Base-by-base conservation (phyloP, 1,284 basidiomycete genomes). In the Phlebopus sp. region DNA sequence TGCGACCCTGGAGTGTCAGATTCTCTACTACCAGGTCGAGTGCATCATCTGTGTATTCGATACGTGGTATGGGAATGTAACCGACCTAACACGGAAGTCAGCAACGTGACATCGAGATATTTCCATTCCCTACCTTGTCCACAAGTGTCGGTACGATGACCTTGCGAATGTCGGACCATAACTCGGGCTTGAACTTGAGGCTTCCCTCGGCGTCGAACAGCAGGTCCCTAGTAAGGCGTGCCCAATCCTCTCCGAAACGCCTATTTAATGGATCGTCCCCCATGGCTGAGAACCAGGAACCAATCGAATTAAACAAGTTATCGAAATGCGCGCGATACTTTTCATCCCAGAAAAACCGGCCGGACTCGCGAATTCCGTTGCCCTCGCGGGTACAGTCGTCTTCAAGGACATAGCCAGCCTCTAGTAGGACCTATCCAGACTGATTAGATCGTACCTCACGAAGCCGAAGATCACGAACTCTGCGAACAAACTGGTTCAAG, bases 1-100 rank as follows among this genome's bases (percentile, higher is more conserved):
- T 91, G 50, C 84, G 81, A 23, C 90, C 89, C 52, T 92, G 88
- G 15, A 97, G 77, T 4, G 91, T 86, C 27, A 97, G 78, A 69
- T 97, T 96, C 77, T 98, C 95, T 52, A 97, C 82, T 50, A 97
- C 90, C 43, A 96, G 76, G 58, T 95, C 92, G 54, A 93, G 68
- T n/a, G 78, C 67, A 43, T 88, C 83, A 64, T 94, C 90, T n/a
- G 84, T 85, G 72, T 93, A 95, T 69, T 97, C 93, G 67, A 92
- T 83, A 39, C 91, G 83, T 0, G 91, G 93, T 55, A 97, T 93
- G 19, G 95, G 95, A 47, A 98, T 70, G 67, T 93, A 92, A 18
- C 92, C 92, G 53, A 92, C 75, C 80, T 87, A 31, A 27, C n/a
- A 14, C 17, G 27, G 25, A 18, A 40, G 27, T 48, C n/a, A 13